phyloP scores from a whole-genome alignment of 768 basidiomycete genomes.

The Kwoniella botswanensis region DNA sequence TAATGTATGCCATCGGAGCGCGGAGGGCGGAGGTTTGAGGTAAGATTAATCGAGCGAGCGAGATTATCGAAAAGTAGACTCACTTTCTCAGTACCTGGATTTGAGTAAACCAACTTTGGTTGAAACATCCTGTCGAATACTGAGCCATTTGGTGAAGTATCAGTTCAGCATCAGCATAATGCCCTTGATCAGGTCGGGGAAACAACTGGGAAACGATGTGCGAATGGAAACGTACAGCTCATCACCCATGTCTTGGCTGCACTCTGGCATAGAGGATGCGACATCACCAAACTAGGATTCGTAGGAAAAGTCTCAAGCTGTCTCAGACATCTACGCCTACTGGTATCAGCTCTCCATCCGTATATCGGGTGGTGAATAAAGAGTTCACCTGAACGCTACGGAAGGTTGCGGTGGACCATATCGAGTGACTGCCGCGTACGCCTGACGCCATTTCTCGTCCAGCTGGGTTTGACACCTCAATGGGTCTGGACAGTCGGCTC shows the following conservation, averaged over 20 bases:
- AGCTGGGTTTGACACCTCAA: conserved; percentile 76
- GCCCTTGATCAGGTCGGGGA: too few species aligned
- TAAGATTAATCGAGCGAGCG: too few species aligned
- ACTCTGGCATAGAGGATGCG: conserved; percentile 84
- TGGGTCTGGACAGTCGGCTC: conserved; percentile 81
- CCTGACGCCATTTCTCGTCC: conserved; percentile 92
- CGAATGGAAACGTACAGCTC: conserved; percentile 65
- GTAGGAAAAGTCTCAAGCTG: conserved; percentile 77
- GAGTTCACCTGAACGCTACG: conserved; percentile 43
- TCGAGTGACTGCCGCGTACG: conserved; percentile 81
- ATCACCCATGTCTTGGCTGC: conserved; percentile 88
- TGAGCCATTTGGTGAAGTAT: conserved; percentile 4
- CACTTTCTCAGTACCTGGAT: conserved; percentile 51
- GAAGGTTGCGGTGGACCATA: conserved; percentile 65
- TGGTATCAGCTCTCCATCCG: conserved; percentile 58
- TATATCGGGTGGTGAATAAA: too few species aligned
- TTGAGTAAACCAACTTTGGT: conserved; percentile 32
- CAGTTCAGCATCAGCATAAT: background rate
- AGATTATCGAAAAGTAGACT: conserved; percentile 3
- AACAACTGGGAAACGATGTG: background rate
- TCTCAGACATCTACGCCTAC: conserved; percentile 83
- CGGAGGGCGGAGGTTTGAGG: too few species aligned
- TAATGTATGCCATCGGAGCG: too few species aligned
- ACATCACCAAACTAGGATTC: conserved; percentile 82
- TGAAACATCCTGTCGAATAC: conserved; percentile 56